Base-by-base conservation (phyloP, 2,329 filamentous ascomycete genomes). In the Aureobasidium sp. region DNA sequence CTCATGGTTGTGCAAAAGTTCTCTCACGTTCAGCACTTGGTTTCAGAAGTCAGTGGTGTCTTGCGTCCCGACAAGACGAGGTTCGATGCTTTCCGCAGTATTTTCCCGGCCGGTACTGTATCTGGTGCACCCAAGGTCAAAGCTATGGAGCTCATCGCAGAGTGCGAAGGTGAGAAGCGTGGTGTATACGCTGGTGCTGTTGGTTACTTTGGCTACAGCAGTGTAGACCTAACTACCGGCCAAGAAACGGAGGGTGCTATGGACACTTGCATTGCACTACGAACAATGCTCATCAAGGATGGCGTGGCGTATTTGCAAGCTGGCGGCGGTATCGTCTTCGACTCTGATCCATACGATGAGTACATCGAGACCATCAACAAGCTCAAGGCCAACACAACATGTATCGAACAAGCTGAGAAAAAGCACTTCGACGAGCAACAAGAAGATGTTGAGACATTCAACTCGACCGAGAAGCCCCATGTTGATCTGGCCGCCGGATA, bases 301-400 rank as follows among this genome's bases (percentile, higher is more conserved):
- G 90, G 90, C 0, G 82, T 94, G 63, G 93, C 92, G 3, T 97
- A 97, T 77, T 81, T 99, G 66, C 94, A 99, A 74, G 86, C 86
- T 43, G 86, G 89, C 15, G 92, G 92, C 39, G 92, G 92, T 34
- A 96, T 97, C 70, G 92, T 96, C 47, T 96, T 93, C 71, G 94
- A 97, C 75, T 95, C 90, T 44, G 92, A 96, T 72, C 88, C 83
- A 37, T 88, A 89, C 69, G 90, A 97, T 66, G 94, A 97, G 76
- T 97, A 92, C 81, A 84, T 93, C 76, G 91, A 97, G 83, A 97
- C 95, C 66, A 90, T 94, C 78, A 97, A 99, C 80, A 99, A 99
- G 82, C 80, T 96, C 52, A 87, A 89, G 29, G 90, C 91, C 48
- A 96, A 96, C 74, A 91, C 95, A 80, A 84, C 88, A 68, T 94